Evolutionary conservation across 208 protist genomes (phyloP).

Genomic region (Wallacemonas collosoma): DNA sequence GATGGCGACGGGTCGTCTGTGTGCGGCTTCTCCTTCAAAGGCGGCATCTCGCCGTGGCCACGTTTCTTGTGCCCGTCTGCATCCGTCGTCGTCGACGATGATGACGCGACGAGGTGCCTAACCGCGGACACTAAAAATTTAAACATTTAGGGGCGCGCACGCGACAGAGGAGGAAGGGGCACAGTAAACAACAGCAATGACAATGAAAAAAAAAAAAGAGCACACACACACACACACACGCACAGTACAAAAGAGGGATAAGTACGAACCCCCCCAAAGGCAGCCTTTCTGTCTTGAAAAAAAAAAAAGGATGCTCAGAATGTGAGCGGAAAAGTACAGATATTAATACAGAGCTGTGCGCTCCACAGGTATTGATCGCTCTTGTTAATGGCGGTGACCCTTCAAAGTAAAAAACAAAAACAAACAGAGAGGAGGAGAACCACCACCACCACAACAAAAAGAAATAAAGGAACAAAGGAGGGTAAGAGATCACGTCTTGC

Average conservation of each 20-base stretch:
- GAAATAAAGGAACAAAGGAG: too few species aligned
- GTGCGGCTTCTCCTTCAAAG: background rate
- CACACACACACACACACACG: conserved; percentile 10
- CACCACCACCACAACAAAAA: too few species aligned
- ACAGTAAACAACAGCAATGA: conserved; percentile 14
- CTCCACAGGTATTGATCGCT: too few species aligned
- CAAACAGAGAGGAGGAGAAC: too few species aligned
- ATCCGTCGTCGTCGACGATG: background rate
- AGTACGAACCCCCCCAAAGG: background rate
- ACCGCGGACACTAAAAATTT: conserved; percentile 7
- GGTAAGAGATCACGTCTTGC: background rate
- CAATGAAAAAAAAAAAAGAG: conserved; percentile 21
- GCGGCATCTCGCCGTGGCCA: too few species aligned
- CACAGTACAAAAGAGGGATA: background rate
- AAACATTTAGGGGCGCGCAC: background rate
- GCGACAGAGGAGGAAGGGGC: conserved; percentile 4
- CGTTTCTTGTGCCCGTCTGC: background rate
- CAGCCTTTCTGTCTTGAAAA: background rate
- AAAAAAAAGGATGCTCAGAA: background rate
- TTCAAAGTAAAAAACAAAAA: too few species aligned
- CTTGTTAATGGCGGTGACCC: too few species aligned
- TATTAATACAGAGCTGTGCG: too few species aligned
- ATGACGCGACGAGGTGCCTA: background rate
- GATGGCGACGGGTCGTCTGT: background rate
- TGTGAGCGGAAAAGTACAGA: too few species aligned